These are phyloP conservation scores for Fomitopsis betulina DNA, from an alignment of 1,284 basidiomycete genomes.

Conservation along the genomic window DNA sequence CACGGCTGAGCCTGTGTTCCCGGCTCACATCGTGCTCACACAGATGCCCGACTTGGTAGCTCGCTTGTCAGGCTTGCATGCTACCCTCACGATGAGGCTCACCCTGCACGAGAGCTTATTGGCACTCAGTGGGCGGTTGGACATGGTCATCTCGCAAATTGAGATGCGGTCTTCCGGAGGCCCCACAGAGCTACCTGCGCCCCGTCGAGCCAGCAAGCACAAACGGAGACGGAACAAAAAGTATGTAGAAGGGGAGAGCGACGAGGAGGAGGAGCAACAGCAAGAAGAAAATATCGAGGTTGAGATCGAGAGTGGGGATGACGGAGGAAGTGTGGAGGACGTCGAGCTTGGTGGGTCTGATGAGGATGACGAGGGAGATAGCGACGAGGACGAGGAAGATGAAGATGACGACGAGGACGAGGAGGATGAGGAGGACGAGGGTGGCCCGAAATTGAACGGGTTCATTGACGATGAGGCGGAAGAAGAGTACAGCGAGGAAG, in stretches of 20 bases:
- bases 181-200: slow-evolving; percentile 48
- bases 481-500: slow-evolving; percentile 63
- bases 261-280: slow-evolving; percentile 49
- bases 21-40: slow-evolving; percentile 15
- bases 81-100: slow-evolving; percentile 77
- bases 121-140: slow-evolving; percentile 84
- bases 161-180: slow-evolving; percentile 72
- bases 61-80: slow-evolving; percentile 80
- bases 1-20: neutral
- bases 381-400: slow-evolving; percentile 46
- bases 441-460: neutral
- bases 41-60: slow-evolving; percentile 85
- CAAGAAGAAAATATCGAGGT: slow-evolving; percentile 55
- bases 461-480: slow-evolving; percentile 29
- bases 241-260: slow-evolving; percentile 79
- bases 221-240: slow-evolving; percentile 36
- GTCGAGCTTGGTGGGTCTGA: slow-evolving; percentile 77
- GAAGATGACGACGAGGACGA: slow-evolving; percentile 56
- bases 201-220: slow-evolving; percentile 29
- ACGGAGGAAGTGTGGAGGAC: slow-evolving; percentile 68
- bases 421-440: slow-evolving; percentile 14
- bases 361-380: slow-evolving; percentile 51
- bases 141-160: slow-evolving; percentile 92
- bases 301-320: slow-evolving; percentile 57
- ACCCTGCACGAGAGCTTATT: slow-evolving; percentile 83